Conservation (phyloP, 2,329 filamentous ascomycete species). For the Aspergillus oerlinghausenensis region DNA sequence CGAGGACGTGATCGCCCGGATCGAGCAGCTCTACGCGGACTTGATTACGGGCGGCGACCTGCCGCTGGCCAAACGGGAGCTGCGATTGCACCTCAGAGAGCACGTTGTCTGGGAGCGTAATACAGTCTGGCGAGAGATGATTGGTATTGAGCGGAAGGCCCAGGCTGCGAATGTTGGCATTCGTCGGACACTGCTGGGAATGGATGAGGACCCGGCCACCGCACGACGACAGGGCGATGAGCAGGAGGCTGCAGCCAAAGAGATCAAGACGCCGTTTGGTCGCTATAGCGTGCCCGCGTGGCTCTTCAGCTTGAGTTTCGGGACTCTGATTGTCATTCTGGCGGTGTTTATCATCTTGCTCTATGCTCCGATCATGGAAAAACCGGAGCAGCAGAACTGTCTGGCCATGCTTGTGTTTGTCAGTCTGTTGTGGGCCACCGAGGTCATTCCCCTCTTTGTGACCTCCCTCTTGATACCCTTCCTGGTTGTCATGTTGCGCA, state of each 20-base stretch:
- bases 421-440: constrained; percentile 91
- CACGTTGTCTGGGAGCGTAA: constrained; percentile 99
- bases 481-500: constrained; percentile 77
- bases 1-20: constrained; percentile 64
- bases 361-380: constrained; percentile 74
- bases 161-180: constrained; percentile 89
- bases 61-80: constrained; percentile 71
- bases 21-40: constrained; percentile 76
- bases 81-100: constrained; percentile 85
- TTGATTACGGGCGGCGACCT: constrained; percentile 79
- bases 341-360: constrained; percentile 71
- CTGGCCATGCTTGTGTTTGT: constrained; percentile 90
- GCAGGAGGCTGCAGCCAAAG: constrained; percentile 59
- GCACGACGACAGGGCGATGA: constrained; percentile 82
- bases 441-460: constrained; percentile 96
- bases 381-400: constrained; percentile 90
- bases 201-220: constrained; percentile 62
- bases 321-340: constrained; percentile 67
- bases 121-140: constrained; percentile 98
- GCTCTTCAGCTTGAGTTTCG: constrained; percentile 78
- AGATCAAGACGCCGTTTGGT: constrained; percentile 75
- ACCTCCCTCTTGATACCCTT: constrained; percentile 93
- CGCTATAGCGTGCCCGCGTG: constrained; percentile 71
- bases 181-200: constrained; percentile 71
- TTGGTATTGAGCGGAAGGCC: constrained; percentile 90